These are phyloP conservation scores for Colletotrichum eleusines DNA, from an alignment of 2,329 filamentous ascomycete genomes.

Conservation along the genomic window DNA sequence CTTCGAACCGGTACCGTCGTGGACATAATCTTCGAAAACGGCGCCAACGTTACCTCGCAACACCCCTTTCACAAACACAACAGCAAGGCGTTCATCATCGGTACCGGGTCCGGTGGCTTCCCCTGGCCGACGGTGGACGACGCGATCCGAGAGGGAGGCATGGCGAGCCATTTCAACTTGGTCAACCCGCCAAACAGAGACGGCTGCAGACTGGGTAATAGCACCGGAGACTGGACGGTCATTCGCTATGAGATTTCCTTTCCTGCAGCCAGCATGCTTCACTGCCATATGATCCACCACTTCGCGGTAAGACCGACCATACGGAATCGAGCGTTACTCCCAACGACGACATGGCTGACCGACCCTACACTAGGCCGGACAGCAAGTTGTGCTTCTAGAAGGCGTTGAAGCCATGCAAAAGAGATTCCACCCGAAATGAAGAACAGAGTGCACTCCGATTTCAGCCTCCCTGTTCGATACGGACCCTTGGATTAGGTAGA, in stretches of 20 bases:
- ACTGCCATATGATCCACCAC: slow-evolving; percentile 38
- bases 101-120: slow-evolving; percentile 28
- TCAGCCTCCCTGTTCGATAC: slow-evolving; percentile 16
- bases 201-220: slow-evolving; percentile 31
- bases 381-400: slow-evolving; percentile 30
- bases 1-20: slow-evolving; percentile 29
- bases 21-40: slow-evolving; percentile 37
- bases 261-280: slow-evolving; percentile 36
- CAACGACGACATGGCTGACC: not conserved
- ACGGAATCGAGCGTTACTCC: not conserved
- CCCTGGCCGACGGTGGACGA: slow-evolving; percentile 35
- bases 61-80: slow-evolving; percentile 38
- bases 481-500: slow-evolving; percentile 27
- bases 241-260: slow-evolving; percentile 37
- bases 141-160: slow-evolving; percentile 25
- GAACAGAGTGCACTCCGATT: slow-evolving; percentile 35
- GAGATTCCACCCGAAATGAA: slow-evolving; percentile 33
- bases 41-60: slow-evolving; percentile 34
- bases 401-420: slow-evolving; percentile 29
- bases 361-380: slow-evolving; percentile 17
- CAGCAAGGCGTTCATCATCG: slow-evolving; percentile 35
- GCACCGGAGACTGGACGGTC: slow-evolving; percentile 35
- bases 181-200: slow-evolving; percentile 28
- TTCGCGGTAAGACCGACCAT: slow-evolving; percentile 23
- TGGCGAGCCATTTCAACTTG: slow-evolving; percentile 28